Evolutionary conservation across 1,139 yeast genomes (phyloP).

Genomic region (Pichia terricola): DNA sequence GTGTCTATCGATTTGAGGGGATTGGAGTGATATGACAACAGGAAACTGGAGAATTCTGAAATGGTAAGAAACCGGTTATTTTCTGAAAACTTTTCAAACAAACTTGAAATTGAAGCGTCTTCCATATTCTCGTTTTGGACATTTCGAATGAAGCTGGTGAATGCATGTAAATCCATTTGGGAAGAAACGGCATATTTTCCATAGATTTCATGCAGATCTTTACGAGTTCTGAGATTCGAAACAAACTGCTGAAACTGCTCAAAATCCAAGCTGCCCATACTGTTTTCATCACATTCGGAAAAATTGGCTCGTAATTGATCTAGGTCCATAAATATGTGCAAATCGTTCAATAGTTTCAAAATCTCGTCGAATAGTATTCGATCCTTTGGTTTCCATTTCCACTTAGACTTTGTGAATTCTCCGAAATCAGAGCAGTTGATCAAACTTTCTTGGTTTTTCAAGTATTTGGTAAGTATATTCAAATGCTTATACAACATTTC

Average conservation of each 20-base stretch:
- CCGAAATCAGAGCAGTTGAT: conserved; percentile 35
- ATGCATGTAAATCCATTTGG: conserved; percentile 29
- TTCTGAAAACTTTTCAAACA: conserved; percentile 39
- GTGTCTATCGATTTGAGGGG: conserved; percentile 27
- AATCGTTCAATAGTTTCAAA: conserved; percentile 48
- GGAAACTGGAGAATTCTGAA: conserved; percentile 34
- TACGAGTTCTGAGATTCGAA: conserved; percentile 38
- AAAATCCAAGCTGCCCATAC: conserved; percentile 44
- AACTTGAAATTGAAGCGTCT: conserved; percentile 20
- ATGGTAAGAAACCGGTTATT: conserved; percentile 1
- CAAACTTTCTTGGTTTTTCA: conserved; percentile 9
- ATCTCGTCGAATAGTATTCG: conserved; percentile 59
- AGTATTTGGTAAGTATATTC: conserved; percentile 4
- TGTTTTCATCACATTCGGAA: conserved; percentile 19
- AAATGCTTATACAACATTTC: conserved; percentile 35
- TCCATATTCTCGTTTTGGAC: conserved; percentile 44
- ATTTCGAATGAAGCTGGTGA: conserved; percentile 37
- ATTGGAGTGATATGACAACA: conserved; percentile 38
- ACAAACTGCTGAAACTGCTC: conserved; percentile 69
- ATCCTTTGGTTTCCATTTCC: conserved; percentile 39
- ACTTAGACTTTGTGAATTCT: conserved; percentile 42
- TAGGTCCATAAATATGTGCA: conserved; percentile 51
- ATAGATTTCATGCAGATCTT: conserved; percentile 39
- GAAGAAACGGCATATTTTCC: conserved; percentile 9
- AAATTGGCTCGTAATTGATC: conserved; percentile 25